A percentile compares a stretch with the other conserved stretches of the same genome.
Conservation (phyloP, 202 grass and related monocot genomes). For the Panicum hallii region DNA sequence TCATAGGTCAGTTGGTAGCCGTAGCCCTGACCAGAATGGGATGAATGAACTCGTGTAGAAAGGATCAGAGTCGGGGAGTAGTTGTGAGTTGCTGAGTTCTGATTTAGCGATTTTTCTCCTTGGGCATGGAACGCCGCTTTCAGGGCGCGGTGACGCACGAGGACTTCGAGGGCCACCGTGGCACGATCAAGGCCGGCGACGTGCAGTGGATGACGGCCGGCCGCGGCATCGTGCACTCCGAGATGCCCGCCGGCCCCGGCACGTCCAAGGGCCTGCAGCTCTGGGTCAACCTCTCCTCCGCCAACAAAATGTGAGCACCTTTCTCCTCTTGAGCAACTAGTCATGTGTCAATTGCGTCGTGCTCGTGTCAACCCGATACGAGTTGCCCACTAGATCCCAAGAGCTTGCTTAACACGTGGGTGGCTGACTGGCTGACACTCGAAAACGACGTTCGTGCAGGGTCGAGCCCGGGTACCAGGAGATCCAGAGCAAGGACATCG, state of each 20-base stretch:
- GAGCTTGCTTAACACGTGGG: background rate
- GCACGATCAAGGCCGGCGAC: slow-evolving; percentile 90
- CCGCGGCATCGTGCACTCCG: slow-evolving; percentile 92
- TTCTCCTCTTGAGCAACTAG: background rate
- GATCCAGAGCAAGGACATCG: slow-evolving; percentile 85
- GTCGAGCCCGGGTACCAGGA: slow-evolving; percentile 94
- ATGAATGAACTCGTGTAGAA: background rate
- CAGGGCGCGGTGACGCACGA: slow-evolving; percentile 88
- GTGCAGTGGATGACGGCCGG: slow-evolving; percentile 99
- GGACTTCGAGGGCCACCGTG: slow-evolving; percentile 92
- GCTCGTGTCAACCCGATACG: background rate
- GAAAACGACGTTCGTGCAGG: slow-evolving; percentile 47
- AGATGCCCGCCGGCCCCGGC: slow-evolving; percentile 81
- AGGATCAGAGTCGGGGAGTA: background rate
- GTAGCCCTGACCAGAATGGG: background rate
- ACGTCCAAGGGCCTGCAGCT: slow-evolving; percentile 87
- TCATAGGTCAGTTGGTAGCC: background rate
- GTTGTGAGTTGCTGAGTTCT: background rate
- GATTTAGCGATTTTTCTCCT: background rate
- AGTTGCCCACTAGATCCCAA: background rate
- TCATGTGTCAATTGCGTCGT: background rate
- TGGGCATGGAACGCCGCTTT: background rate
- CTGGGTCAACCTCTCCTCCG: slow-evolving; percentile 96
- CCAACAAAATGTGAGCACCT: slow-evolving; percentile 86
- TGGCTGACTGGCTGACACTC: background rate